Evolutionary conservation across 1,284 basidiomycete genomes (phyloP).

Genomic region (Cryptococcus sp.): DNA sequence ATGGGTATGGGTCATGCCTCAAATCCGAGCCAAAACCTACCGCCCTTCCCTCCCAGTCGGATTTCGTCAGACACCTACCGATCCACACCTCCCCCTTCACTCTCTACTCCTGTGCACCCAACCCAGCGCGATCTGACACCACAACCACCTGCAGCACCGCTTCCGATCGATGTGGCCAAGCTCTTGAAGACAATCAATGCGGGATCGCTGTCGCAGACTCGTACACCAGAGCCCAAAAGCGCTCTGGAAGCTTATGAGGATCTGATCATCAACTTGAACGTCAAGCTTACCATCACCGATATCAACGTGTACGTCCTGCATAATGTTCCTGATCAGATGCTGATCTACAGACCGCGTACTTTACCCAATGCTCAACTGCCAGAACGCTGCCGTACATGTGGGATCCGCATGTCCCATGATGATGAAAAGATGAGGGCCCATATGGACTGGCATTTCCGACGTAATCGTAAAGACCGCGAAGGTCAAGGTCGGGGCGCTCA

Average conservation of each 20-base stretch:
- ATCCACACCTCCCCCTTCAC: conserved; percentile 10
- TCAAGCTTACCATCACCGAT: conserved; percentile 66
- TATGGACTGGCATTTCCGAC: conserved; percentile 94
- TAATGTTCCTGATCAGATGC: neutral
- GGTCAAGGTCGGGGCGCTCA: conserved; percentile 80
- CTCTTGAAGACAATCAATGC: conserved; percentile 39
- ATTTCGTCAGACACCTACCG: conserved; percentile 24
- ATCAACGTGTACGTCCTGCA: conserved; percentile 60
- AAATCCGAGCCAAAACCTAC: conserved; percentile 3
- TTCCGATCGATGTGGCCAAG: conserved; percentile 35
- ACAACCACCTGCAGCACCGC: conserved; percentile 9
- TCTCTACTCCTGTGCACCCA: conserved; percentile 10
- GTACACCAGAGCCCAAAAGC: conserved; percentile 47
- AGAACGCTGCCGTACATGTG: conserved; percentile 90
- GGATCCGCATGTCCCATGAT: conserved; percentile 74
- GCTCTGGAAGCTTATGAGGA: conserved; percentile 65
- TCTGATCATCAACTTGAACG: conserved; percentile 62
- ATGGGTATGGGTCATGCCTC: neutral
- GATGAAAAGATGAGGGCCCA: conserved; percentile 72
- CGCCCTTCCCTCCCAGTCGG: conserved; percentile 18
- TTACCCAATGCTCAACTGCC: conserved; percentile 72
- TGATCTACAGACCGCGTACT: conserved; percentile 56
- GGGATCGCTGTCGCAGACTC: conserved; percentile 51
- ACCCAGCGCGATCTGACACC: conserved; percentile 29
- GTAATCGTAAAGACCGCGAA: conserved; percentile 85